A percentile compares a stretch with the other conserved stretches of the same genome.
These are phyloP conservation scores for Physcomitrium patens DNA, from an alignment of 225 moss, liverwort and hornwort genomes.

Conservation along the genomic window DNA sequence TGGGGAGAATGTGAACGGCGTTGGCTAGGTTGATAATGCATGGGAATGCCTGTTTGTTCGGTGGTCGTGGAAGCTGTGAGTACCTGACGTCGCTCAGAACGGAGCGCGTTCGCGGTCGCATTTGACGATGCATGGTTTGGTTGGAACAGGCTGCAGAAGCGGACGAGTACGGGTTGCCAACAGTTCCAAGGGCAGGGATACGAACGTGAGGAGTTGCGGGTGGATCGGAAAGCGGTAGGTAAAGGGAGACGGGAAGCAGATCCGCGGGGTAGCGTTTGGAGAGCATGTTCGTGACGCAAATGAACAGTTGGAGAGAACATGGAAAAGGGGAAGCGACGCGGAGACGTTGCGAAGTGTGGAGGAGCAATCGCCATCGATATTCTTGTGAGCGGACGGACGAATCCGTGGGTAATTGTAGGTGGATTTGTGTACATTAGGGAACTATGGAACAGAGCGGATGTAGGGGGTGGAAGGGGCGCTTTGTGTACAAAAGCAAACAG, in stretches of 20 bases:
- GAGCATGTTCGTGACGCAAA: slow-evolving; percentile 31
- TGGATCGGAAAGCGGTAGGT: neutral
- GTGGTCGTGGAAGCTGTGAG: neutral
- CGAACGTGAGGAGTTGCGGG: slow-evolving; percentile 58
- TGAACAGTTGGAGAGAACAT: slow-evolving; percentile 41
- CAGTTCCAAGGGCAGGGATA: slow-evolving; percentile 79
- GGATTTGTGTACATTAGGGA: slow-evolving; percentile 29
- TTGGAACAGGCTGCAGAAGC: slow-evolving; percentile 62
- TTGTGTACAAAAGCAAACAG: too few relatives aligned
- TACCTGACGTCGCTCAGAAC: neutral
- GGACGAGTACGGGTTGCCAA: slow-evolving; percentile 77
- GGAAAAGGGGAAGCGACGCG: slow-evolving; percentile 32
- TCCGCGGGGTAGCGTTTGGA: slow-evolving; percentile 34
- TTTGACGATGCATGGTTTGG: slow-evolving; percentile 36
- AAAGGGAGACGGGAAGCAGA: slow-evolving; percentile 20
- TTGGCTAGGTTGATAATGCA: too few relatives aligned
- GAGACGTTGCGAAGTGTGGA: slow-evolving; percentile 34
- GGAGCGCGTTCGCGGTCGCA: neutral
- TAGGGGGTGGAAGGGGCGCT: too few relatives aligned
- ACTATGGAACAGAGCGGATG: too few relatives aligned
- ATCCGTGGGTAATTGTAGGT: slow-evolving; percentile 10
- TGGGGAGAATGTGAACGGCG: too few relatives aligned
- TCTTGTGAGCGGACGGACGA: slow-evolving; percentile 26
- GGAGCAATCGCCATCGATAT: slow-evolving; percentile 29
- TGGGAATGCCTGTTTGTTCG: too few relatives aligned